A percentile compares a stretch with the other conserved stretches of the same genome.
Conservation (phyloP, 306 rosid genomes). For the Inga leiocalycina region DNA sequence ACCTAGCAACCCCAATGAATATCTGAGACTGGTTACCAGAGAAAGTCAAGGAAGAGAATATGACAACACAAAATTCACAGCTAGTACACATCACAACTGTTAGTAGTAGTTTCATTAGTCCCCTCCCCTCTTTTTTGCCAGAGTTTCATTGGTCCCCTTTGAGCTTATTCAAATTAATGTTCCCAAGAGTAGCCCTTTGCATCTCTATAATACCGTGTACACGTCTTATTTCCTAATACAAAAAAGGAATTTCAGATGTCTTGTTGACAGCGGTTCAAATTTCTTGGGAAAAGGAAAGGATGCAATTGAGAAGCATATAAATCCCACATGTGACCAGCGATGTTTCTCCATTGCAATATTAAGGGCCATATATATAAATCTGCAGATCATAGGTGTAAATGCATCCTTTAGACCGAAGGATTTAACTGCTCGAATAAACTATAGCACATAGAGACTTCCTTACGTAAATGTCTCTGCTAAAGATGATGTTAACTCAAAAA, state of each 20-base stretch:
- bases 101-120: no score
- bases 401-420: no score
- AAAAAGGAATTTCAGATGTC: no score
- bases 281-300: conserved; percentile 48
- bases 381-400: conserved; percentile 41
- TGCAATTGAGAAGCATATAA: conserved; percentile 97
- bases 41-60: conserved; percentile 56
- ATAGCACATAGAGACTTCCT: background rate
- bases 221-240: no score
- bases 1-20: conserved; percentile 94
- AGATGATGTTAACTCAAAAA: conserved; percentile 94
- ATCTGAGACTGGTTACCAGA: conserved; percentile 50
- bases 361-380: conserved; percentile 99
- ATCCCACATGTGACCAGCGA: conserved; percentile 99
- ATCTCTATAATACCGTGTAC: no score
- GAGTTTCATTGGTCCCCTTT: no score
- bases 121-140: no score
- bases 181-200: no score
- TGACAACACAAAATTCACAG: no score
- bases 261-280: no score
- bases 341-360: conserved; percentile 98
- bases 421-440: background rate
- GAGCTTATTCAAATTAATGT: no score
- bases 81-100: no score
- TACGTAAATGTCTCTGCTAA: conserved; percentile 97